These are phyloP conservation scores for Aurantiochytrium sp. DNA, from an alignment of 108 stramenopile species.

Conservation along the genomic window DNA sequence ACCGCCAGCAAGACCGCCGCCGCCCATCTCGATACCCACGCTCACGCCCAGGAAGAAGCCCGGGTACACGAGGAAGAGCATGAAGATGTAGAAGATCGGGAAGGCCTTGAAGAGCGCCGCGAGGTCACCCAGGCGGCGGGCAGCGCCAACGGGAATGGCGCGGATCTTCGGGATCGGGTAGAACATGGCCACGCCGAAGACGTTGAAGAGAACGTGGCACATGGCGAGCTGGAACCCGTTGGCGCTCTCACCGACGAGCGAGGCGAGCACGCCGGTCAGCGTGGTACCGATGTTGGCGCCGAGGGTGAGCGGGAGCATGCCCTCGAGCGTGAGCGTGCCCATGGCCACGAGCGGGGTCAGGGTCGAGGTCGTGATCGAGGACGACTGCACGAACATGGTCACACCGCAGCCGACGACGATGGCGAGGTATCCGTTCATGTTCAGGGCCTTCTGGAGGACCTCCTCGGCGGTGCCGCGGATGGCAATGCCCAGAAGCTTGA, in stretches of 20 bases:
- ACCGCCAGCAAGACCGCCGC: conserved; percentile 64
- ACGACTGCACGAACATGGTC: no score
- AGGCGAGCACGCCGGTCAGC: conserved; percentile 65
- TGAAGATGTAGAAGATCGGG: conserved; percentile 64
- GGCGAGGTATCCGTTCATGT: no score
- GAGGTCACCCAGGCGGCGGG: conserved; percentile 58
- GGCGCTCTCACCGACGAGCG: conserved; percentile 59
- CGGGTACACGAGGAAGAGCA: conserved; percentile 64
- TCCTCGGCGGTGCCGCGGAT: no score
- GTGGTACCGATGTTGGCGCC: conserved; percentile 83
- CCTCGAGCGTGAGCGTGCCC: no score
- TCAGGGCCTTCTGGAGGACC: no score
- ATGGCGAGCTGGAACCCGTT: conserved; percentile 68
- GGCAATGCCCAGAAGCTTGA: no score
- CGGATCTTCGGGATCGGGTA: conserved; percentile 76
- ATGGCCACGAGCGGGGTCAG: no score
- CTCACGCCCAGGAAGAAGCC: conserved; percentile 59
- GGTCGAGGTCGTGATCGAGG: no score
- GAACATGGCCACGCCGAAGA: conserved; percentile 69
- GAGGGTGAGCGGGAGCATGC: no score
- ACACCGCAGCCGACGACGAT: no score
- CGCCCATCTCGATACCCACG: conserved; percentile 52
- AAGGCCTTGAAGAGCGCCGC: conserved; percentile 60
- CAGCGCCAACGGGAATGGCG: conserved; percentile 57
- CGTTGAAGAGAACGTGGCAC: conserved; percentile 74